phyloP scores from a whole-genome alignment of 2,329 filamentous ascomycete genomes.

The Cladosporium sp. region DNA sequence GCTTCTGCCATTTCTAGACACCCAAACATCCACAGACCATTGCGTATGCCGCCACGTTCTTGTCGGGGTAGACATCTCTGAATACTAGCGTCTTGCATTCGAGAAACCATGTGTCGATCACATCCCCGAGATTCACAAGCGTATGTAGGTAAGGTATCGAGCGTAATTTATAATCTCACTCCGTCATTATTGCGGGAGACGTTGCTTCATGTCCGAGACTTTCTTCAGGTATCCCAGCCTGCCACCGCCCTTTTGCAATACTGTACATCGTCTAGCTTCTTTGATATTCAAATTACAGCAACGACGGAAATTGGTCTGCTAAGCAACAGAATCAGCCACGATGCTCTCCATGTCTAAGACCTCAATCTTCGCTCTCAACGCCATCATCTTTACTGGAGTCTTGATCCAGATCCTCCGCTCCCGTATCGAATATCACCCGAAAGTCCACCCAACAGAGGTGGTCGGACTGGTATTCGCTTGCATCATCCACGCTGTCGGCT shows the following conservation, averaged over 20 bases:
- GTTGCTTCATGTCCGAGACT: background rate
- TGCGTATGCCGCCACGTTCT: too few relatives aligned
- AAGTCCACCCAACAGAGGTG: background rate
- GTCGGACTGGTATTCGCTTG: background rate
- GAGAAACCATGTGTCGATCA: too few relatives aligned
- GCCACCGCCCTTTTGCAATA: background rate
- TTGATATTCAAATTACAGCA: too few relatives aligned
- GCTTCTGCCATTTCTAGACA: too few relatives aligned
- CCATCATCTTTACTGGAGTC: background rate
- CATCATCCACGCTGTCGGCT: background rate
- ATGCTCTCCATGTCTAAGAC: background rate
- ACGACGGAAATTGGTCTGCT: too few relatives aligned
- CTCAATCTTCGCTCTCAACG: slow-evolving; percentile 1
- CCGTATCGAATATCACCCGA: background rate
- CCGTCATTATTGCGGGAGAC: background rate
- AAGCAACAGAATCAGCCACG: background rate
- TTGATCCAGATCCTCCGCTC: background rate
- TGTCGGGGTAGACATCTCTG: too few relatives aligned
- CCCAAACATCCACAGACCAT: too few relatives aligned
- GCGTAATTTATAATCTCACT: too few relatives aligned
- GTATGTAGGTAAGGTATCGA: too few relatives aligned
- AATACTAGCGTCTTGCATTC: too few relatives aligned
- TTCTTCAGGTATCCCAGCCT: background rate
- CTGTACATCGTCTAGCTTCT: too few relatives aligned
- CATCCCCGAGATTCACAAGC: too few relatives aligned